Evolutionary conservation across 2,329 filamentous ascomycete genomes (phyloP), one percentile per base, ranked within the genome.

Genomic region (Aspergillus transmontanensis): DNA sequence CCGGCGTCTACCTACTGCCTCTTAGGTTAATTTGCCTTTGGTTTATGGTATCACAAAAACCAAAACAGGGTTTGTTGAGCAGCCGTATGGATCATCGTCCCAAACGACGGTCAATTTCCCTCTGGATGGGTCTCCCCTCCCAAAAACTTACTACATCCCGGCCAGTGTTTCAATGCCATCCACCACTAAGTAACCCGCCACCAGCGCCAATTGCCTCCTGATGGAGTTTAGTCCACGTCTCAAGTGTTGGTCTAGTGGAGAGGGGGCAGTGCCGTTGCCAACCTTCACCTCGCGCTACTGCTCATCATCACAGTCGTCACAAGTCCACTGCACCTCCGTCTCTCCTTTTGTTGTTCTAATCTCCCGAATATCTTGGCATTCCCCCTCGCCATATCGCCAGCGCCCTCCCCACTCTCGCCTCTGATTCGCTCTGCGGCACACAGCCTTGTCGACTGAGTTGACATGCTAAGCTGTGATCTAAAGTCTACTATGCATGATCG

Each of bases 81-180:
- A 48, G 21, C 21, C 14, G 16, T 14, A 54, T 54, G 28, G 51
- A 55, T 39, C 32, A 59, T 50, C 28, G 39, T 39, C 23, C 57
- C 43, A 51, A 39, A 51, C 28, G 16, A 51, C 57, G 57, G 46
- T 59, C 57, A 39, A 51, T 26, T 48, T 34, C 34, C 26, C 30
- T 55, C n/a, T 10, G 23, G 21, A 53, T 50, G 46, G 57, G 34
- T 34, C 57, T 26, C 34, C 57, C 43, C 11, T 32, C 58, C 56
- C 51, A 58, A 57, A 57, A 28, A 39, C 50, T 46, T 30, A 39
- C 64, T 64, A 45, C 30, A 61, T 64, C 68, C 64, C 60, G 59
- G 65, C 69, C 69, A 71, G 69, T 66, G 69, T 71, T 70, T 71
- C 68, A 70, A 63, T 61, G 58, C 36, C 30, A 55, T 55, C 53